These are phyloP conservation scores for Epichloe sylvatica DNA, from an alignment of 2,329 filamentous ascomycete genomes.

Conservation along the genomic window DNA sequence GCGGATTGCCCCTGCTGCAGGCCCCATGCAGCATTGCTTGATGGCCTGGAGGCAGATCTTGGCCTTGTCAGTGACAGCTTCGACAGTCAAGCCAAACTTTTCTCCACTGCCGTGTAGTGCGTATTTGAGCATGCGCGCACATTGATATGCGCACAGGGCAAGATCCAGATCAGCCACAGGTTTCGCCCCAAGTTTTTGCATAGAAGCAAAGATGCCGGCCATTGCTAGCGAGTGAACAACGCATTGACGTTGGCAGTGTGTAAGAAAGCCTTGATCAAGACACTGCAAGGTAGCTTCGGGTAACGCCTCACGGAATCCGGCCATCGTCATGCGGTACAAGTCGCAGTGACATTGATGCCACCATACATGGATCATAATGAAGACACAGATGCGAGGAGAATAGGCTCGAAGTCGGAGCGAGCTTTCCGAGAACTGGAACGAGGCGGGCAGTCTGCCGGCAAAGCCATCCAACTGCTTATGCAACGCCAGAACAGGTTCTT, in stretches of 20 bases:
- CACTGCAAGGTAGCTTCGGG: conserved; percentile 28
- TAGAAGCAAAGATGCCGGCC: conserved; percentile 39
- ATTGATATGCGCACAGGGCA: conserved; percentile 42
- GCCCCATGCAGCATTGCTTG: conserved; percentile 35
- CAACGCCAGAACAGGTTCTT: conserved; percentile 28
- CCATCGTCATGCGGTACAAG: conserved; percentile 38
- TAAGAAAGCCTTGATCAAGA: conserved; percentile 34
- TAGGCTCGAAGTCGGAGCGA: conserved; percentile 42
- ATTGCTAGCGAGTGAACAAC: conserved; percentile 41
- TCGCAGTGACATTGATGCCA: conserved; percentile 46
- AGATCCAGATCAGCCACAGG: conserved; percentile 42
- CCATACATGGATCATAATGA: conserved; percentile 46
- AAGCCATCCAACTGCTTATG: conserved; percentile 39
- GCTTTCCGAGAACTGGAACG: conserved; percentile 43
- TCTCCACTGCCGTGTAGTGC: conserved; percentile 30
- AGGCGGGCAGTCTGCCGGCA: conserved; percentile 37
- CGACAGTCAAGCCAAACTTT: conserved; percentile 30
- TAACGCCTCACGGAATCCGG: conserved; percentile 37
- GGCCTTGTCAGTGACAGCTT: conserved; percentile 34
- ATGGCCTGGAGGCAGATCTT: conserved; percentile 37
- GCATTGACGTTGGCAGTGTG: conserved; percentile 35
- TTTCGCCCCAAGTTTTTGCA: conserved; percentile 36
- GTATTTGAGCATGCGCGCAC: conserved; percentile 38
- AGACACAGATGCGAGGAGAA: conserved; percentile 42
- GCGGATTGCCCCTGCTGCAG: conserved; percentile 33